Base-by-base conservation (phyloP, 192 early-diverging fungal genomes). In the Coemansia sp. region DNA sequence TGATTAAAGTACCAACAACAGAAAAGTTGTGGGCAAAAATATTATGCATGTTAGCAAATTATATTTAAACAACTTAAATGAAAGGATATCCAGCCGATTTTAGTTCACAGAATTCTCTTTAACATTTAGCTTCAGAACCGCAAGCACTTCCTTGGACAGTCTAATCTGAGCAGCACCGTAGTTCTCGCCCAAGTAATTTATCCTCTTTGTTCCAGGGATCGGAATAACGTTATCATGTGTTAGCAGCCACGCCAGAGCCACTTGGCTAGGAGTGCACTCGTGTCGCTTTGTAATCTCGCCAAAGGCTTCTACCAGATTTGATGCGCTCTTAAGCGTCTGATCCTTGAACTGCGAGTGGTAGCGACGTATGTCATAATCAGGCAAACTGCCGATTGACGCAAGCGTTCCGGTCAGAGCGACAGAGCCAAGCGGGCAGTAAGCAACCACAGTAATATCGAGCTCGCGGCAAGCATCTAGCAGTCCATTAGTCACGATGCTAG, bases 401-500 rank as follows among this genome's bases (percentile, higher is more conserved):
- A 87, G 84, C 15, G 77, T 75, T 16, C 90, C 89, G 2, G 87
- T 87, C 48, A 92, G 66, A 35, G 90, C 85, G 7, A 90, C 92
- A 46, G 86, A 79, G 2, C 89, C 91, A 8, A 93, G 63, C 8
- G 89, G 90, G 7, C 88, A 87, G 58, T 90, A 88, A 4, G 93
- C 89, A 23, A 95, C 75, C 8, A 90, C 71, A n/a, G 84, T 88
- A 42, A 94, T 78, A 39, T 87, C 88, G 4, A 92, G 82, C 64
- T 91, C 89, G 57, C 88, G 85, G 69, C 90, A 92, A 10, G 87
- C 74, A 26, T 86, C 81, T 23, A 91, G 82, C 26, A 91, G 63
- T 1, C 87, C 90, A 39, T 88, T 84, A 6, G 70, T 84, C 72
- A 89, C 87, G 23, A 88, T 87, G 45, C 86, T 76, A 8, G 82